Conservation (phyloP, 768 basidiomycete genomes). For the Russula virescens region DNA sequence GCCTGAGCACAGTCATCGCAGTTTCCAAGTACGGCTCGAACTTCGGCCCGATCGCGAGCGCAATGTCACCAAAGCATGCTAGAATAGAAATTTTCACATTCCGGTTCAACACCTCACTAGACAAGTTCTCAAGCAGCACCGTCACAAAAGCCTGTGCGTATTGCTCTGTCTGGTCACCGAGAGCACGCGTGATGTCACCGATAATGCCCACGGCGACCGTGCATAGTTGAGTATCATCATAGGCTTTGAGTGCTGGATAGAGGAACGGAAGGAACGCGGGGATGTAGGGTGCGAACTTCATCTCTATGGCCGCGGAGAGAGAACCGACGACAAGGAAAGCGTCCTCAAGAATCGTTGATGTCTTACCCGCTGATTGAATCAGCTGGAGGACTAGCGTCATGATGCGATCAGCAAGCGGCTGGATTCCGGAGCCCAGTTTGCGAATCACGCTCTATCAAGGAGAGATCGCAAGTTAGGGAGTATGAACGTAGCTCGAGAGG, state of each 20-base stretch:
- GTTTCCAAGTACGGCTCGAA: constrained; percentile 90
- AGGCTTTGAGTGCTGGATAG: constrained; percentile 81
- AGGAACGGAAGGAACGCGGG: constrained; percentile 80
- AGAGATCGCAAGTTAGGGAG: not conserved
- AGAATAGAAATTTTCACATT: constrained; percentile 97
- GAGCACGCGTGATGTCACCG: constrained; percentile 92
- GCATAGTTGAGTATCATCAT: constrained; percentile 94
- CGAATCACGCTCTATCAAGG: constrained; percentile 68
- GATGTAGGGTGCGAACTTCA: constrained; percentile 77
- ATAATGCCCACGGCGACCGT: constrained; percentile 94
- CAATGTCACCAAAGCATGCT: constrained; percentile 94
- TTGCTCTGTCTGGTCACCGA: constrained; percentile 76
- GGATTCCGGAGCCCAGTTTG: constrained; percentile 75
- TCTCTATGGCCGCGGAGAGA: constrained; percentile 64
- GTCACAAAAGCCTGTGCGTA: constrained; percentile 90
- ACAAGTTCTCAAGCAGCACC: constrained; percentile 84
- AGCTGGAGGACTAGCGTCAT: constrained; percentile 89
- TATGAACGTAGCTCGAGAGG: not conserved
- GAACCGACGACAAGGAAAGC: constrained; percentile 93
- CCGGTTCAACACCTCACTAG: constrained; percentile 83
- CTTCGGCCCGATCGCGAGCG: constrained; percentile 76
- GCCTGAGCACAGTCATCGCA: constrained; percentile 84
- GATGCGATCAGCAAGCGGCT: constrained; percentile 86
- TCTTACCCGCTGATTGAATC: constrained; percentile 83
- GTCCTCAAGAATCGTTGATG: constrained; percentile 92